phyloP scores from a whole-genome alignment of 176 grass and related monocot genomes.

The Cenchrus americanus region DNA sequence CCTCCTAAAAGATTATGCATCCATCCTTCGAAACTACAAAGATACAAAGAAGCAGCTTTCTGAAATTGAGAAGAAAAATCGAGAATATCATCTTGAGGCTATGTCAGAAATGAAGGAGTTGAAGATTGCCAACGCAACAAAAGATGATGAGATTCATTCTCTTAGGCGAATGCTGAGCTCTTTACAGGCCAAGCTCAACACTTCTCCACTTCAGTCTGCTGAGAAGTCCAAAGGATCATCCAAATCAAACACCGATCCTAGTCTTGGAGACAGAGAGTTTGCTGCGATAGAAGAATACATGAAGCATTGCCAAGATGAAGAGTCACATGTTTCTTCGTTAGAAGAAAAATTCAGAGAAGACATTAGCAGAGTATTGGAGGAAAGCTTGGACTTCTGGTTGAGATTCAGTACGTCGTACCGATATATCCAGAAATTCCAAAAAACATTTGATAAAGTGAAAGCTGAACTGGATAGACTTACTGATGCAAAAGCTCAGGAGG shows the following conservation, averaged over 20 bases:
- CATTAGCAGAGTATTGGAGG: slow-evolving; percentile 59
- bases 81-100: slow-evolving; percentile 55
- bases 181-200: slow-evolving; percentile 47
- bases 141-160: slow-evolving; percentile 71
- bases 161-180: slow-evolving; percentile 68
- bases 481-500: slow-evolving; percentile 38
- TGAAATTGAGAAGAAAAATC: slow-evolving; percentile 63
- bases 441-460: slow-evolving; percentile 56
- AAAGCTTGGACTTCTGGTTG: slow-evolving; percentile 79
- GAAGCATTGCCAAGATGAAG: slow-evolving; percentile 46
- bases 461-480: slow-evolving; percentile 48
- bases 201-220: slow-evolving; percentile 29
- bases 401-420: slow-evolving; percentile 74
- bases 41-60: slow-evolving; percentile 63
- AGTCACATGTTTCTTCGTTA: slow-evolving; percentile 32
- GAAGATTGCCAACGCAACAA: slow-evolving; percentile 58
- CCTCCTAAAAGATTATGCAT: slow-evolving; percentile 54
- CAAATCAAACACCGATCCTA: slow-evolving; percentile 32
- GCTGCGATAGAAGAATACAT: slow-evolving; percentile 48
- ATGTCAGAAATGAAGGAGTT: slow-evolving; percentile 65
- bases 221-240: slow-evolving; percentile 44
- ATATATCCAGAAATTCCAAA: slow-evolving; percentile 64
- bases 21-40: slow-evolving; percentile 57
- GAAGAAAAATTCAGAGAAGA: slow-evolving; percentile 67
- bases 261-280: slow-evolving; percentile 43